Conservation (phyloP, 2,329 filamentous ascomycete genomes). For the Pseudocercospora eumusae region DNA sequence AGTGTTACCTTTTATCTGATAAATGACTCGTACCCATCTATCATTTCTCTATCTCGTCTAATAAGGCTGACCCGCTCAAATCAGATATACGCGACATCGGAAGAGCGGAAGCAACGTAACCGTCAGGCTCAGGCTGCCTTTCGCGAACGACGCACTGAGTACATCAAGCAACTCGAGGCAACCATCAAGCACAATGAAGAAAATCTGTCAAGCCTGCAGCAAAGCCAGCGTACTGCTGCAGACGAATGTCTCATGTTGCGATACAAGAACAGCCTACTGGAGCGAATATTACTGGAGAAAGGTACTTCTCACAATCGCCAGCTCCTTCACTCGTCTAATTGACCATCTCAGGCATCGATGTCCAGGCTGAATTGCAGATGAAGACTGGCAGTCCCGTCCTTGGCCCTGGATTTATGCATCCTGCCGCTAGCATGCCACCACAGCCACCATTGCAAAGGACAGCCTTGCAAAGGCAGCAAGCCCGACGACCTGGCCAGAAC, state of each 20-base stretch:
- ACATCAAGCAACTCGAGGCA: slow-evolving; percentile 98
- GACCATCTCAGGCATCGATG: slow-evolving; percentile 74
- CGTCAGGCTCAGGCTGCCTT: slow-evolving; percentile 97
- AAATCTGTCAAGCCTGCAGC: slow-evolving; percentile 86
- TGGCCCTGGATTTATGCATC: slow-evolving; percentile 62
- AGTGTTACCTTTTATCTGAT: slow-evolving; percentile 46
- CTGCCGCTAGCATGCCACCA: slow-evolving; percentile 24
- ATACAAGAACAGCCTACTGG: slow-evolving; percentile 95
- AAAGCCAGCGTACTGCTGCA: slow-evolving; percentile 88
- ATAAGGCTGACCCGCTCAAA: slow-evolving; percentile 56
- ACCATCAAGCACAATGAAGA: slow-evolving; percentile 97
- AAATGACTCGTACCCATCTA: slow-evolving; percentile 20
- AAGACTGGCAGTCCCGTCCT: slow-evolving; percentile 87
- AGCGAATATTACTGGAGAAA: slow-evolving; percentile 94
- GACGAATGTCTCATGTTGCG: slow-evolving; percentile 98
- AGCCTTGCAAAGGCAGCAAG: slow-evolving; percentile 72
- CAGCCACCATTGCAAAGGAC: slow-evolving; percentile 70
- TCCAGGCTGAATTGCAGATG: slow-evolving; percentile 89
- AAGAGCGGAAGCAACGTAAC: slow-evolving; percentile 97
- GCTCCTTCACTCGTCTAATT: slow-evolving; percentile 11
- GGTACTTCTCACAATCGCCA: slow-evolving; percentile 54
- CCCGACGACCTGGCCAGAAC: slow-evolving; percentile 39
- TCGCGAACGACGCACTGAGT: slow-evolving; percentile 93
- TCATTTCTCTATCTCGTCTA: slow-evolving; percentile 18
- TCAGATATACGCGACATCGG: slow-evolving; percentile 96